Evolutionary conservation across 257 asterid species (phyloP).

Genomic region (Nicotiana attenuata): DNA sequence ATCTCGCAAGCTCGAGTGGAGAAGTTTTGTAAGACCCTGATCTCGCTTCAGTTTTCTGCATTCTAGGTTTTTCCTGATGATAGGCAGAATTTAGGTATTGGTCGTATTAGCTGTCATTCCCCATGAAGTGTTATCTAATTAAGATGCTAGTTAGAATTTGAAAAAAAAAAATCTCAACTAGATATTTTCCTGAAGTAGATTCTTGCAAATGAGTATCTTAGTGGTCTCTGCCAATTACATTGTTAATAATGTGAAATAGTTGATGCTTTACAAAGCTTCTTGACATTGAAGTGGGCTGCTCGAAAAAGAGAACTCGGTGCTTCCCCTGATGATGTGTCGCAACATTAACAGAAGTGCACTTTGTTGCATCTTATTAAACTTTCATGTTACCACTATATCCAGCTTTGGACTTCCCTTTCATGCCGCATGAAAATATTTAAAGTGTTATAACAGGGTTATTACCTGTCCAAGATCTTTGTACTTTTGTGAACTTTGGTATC

Average conservation of each 20-base stretch:
- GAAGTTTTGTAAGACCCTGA: conserved; percentile 23
- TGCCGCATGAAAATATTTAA: not conserved
- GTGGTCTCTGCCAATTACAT: not conserved
- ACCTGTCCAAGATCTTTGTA: not conserved
- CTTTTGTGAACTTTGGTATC: not conserved
- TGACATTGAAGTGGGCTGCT: not conserved
- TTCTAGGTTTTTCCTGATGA: not conserved
- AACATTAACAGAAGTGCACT: not conserved
- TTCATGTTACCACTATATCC: not conserved
- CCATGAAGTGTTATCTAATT: not conserved
- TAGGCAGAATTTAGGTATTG: not conserved
- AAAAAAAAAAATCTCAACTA: not conserved
- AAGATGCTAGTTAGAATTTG: not conserved
- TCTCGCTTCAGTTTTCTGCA: not conserved
- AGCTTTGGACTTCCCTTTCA: not conserved
- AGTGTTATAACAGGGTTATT: not conserved
- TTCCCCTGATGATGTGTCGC: not conserved
- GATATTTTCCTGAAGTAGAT: not conserved
- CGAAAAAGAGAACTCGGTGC: not conserved
- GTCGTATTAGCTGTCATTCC: not conserved
- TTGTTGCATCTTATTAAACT: not conserved
- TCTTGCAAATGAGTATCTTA: not conserved
- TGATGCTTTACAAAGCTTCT: not conserved
- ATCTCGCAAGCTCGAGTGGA: conserved; percentile 20
- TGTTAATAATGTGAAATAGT: not conserved